Conservation (phyloP, 768 basidiomycete species). For the Mrakia hoshinonis region DNA sequence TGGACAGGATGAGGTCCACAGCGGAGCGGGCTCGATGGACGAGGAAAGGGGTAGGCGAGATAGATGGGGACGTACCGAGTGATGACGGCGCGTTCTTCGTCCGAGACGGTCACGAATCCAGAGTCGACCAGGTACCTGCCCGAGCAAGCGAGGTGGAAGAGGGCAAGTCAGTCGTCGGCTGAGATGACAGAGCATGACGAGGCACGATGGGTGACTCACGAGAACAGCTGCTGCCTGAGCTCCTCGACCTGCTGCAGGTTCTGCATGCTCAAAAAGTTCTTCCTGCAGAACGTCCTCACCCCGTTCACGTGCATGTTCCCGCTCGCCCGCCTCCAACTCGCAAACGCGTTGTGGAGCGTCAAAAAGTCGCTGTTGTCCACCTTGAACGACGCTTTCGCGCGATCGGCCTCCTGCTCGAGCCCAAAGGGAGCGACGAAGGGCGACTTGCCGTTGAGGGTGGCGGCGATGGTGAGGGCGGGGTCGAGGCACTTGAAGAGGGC, state of each 20-base stretch:
- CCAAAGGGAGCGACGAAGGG: constrained; percentile 88
- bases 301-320: constrained; percentile 49
- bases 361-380: constrained; percentile 87
- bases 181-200: neutral
- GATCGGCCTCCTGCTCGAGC: constrained; percentile 73
- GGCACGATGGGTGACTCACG: constrained; percentile 40
- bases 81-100: constrained; percentile 58
- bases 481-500: constrained; percentile 82
- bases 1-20: neutral
- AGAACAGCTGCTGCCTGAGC: constrained; percentile 78
- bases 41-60: neutral
- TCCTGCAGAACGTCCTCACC: constrained; percentile 67
- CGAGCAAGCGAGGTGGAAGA: constrained; percentile 25
- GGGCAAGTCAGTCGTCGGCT: constrained; percentile 22
- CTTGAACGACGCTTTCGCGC: constrained; percentile 70
- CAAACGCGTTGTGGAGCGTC: constrained; percentile 82
- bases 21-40: constrained; percentile 37
- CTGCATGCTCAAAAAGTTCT: constrained; percentile 76
- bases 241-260: constrained; percentile 95
- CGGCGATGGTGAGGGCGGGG: constrained; percentile 92
- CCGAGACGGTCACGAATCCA: constrained; percentile 64
- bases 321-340: constrained; percentile 72
- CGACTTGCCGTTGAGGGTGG: constrained; percentile 81
- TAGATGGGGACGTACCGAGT: constrained; percentile 47
- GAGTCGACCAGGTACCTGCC: constrained; percentile 79